Percentiles rank a stretch among this genome's conserved stretches.
Evolutionary conservation across 2,329 filamentous ascomycete genomes (phyloP).

Genomic region (Sclerotinia spermophila): DNA sequence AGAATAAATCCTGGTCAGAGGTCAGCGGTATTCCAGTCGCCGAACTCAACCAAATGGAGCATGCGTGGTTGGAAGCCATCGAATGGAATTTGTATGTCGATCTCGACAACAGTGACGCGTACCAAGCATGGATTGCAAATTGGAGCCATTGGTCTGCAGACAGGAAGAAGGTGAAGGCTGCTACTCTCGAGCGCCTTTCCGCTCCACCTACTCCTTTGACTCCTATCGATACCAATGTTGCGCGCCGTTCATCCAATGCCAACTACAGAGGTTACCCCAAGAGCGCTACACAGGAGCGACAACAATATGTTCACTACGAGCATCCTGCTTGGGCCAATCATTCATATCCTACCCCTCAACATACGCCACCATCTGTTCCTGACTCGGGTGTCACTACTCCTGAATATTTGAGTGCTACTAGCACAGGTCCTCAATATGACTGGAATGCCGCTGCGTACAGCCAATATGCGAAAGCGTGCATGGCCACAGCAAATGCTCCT

Average conservation of each 20-base stretch:
- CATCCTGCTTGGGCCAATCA: conserved; percentile 36
- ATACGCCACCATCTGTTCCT: conserved; percentile 51
- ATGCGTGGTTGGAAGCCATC: conserved; percentile 65
- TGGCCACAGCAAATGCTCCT: conserved; percentile 40
- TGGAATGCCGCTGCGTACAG: conserved; percentile 45
- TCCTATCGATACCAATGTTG: conserved; percentile 59
- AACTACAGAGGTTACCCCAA: conserved; percentile 50
- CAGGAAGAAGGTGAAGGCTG: conserved; percentile 41
- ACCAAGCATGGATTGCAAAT: conserved; percentile 59
- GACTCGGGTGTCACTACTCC: conserved; percentile 52
- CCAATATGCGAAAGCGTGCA: conserved; percentile 40
- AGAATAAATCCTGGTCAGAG: conserved; percentile 74
- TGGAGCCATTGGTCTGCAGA: conserved; percentile 59
- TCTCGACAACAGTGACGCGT: conserved; percentile 58
- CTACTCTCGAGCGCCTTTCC: conserved; percentile 40
- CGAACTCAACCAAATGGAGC: conserved; percentile 65
- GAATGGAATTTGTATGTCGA: conserved; percentile 67
- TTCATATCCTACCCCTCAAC: conserved; percentile 37
- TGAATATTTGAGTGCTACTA: conserved; percentile 47
- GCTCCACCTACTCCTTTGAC: conserved; percentile 36
- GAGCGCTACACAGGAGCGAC: conserved; percentile 37
- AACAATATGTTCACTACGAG: conserved; percentile 34
- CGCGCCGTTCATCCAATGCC: conserved; percentile 40
- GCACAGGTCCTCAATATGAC: conserved; percentile 49
- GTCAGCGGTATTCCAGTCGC: conserved; percentile 67